Base-by-base conservation (phyloP, 495 filamentous ascomycete species). In the Cryomyces minteri region DNA sequence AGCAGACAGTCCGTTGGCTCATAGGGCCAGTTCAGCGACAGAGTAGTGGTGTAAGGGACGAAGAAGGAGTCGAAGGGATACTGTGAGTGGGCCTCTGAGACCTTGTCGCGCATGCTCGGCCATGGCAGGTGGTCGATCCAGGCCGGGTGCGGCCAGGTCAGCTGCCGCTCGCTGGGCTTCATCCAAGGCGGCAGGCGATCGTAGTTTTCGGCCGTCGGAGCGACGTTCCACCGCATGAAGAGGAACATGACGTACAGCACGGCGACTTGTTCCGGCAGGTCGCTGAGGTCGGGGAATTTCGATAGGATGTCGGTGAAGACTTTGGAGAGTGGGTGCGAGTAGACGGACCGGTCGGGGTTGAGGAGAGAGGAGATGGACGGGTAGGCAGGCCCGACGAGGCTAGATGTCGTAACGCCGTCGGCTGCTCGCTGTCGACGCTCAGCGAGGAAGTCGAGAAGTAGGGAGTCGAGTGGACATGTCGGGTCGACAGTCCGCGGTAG, bases 161-260 rank as follows among this genome's bases (percentile, higher is more conserved):
- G 61, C 57, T 88, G 83, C 6, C 66, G 65, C 0, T 71, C 64
- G 2, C 71, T 60, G 7, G 84, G 82, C 0, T 67, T 69, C 11
- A 77, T 57, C 73, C 75, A 87, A 1, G 72, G 61, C 0, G 84
- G 83, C 3, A 90, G 56, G 5, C 82, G 68, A 14, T 76, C 67
- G 55, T 80, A 85, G 60, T 82, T 87, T 50, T 82, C 78, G 40
- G 64, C 66, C 4, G 83, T 84, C 0, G 83, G 83, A 7, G 64
- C 67, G 25, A 92, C 76, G 53, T 79, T 76, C 83, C 83, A 92
- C 3, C 84, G 76, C 79, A 87, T 84, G 43, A 84, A 54, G 6
- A 85, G 70, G 58, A 88, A 88, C 83, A 87, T 88, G 54, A 72
- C 60, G 52, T 80, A 84, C n/a, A 88, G 66, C 5, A 86, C 71